Conservation (phyloP, 345 rosid genomes). For the Salix purpurea region DNA sequence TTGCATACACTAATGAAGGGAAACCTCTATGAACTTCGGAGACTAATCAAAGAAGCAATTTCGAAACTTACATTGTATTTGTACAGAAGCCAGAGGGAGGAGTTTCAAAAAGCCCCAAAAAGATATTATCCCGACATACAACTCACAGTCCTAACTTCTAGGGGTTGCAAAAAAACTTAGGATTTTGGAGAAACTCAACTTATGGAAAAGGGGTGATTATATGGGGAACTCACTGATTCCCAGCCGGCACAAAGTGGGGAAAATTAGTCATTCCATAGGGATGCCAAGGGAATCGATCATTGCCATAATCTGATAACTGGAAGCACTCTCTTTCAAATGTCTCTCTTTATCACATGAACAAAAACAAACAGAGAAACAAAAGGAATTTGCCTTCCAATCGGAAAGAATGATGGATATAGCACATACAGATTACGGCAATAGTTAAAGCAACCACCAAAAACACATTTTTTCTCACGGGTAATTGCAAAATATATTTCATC, state of each 20-base stretch:
- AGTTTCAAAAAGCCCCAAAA: slow-evolving; percentile 19
- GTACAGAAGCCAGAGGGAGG: slow-evolving; percentile 20
- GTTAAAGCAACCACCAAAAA: too few species aligned
- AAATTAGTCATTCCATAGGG: too few species aligned
- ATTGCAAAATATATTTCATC: background rate
- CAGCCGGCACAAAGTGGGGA: too few species aligned
- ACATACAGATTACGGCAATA: too few species aligned
- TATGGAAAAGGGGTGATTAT: slow-evolving; percentile 21
- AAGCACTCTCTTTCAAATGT: too few species aligned
- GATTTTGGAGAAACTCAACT: slow-evolving; percentile 14
- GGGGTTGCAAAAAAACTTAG: slow-evolving; percentile 19
- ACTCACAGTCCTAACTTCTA: slow-evolving; percentile 22
- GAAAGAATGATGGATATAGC: too few species aligned
- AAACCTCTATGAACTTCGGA: background rate
- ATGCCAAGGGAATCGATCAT: too few species aligned
- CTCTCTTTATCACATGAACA: too few species aligned
- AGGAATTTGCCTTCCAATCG: too few species aligned
- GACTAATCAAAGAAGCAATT: background rate
- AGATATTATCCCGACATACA: slow-evolving; percentile 19
- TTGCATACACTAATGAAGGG: background rate
- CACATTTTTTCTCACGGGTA: too few species aligned
- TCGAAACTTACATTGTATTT: slow-evolving; percentile 32
- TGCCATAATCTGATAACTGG: too few species aligned
- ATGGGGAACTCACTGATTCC: background rate
- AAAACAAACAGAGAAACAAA: too few species aligned